Conservation (phyloP, 352 stramenopile species). For the Thalassiosira mediterranea region DNA sequence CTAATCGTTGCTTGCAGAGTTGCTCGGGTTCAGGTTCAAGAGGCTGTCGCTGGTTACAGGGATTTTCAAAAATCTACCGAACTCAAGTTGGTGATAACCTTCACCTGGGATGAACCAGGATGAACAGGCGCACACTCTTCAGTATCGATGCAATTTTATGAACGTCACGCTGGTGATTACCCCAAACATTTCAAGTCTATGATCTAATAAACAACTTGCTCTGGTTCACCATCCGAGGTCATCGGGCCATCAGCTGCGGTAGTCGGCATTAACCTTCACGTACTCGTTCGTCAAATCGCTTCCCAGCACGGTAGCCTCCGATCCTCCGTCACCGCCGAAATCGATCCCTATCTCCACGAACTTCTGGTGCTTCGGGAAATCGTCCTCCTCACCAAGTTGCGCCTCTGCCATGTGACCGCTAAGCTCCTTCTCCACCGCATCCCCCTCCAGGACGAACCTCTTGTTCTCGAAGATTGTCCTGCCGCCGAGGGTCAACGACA, state of each 20-base stretch:
- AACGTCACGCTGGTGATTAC: too few relatives aligned
- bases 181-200: too few relatives aligned
- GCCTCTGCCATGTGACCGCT: constrained; percentile 93
- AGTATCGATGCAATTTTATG: too few relatives aligned
- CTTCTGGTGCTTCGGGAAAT: constrained; percentile 93
- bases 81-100: too few relatives aligned
- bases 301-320: constrained; percentile 88
- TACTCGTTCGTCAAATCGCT: constrained; percentile 98
- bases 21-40: too few relatives aligned
- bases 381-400: constrained; percentile 86
- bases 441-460: constrained; percentile 92
- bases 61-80: too few relatives aligned
- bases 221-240: too few relatives aligned
- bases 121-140: too few relatives aligned
- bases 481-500: constrained; percentile 87
- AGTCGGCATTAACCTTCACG: constrained; percentile 98
- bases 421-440: constrained; percentile 89
- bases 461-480: constrained; percentile 93
- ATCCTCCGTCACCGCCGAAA: constrained; percentile 86
- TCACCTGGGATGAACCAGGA: too few relatives aligned
- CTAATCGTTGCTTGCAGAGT: too few relatives aligned
- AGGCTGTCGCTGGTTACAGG: too few relatives aligned
- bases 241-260: constrained; percentile 89
- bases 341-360: constrained; percentile 97
- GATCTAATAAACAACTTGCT: too few relatives aligned